Evolutionary conservation across 495 filamentous ascomycete species (phyloP).

Genomic region (Aspergillus campestris): DNA sequence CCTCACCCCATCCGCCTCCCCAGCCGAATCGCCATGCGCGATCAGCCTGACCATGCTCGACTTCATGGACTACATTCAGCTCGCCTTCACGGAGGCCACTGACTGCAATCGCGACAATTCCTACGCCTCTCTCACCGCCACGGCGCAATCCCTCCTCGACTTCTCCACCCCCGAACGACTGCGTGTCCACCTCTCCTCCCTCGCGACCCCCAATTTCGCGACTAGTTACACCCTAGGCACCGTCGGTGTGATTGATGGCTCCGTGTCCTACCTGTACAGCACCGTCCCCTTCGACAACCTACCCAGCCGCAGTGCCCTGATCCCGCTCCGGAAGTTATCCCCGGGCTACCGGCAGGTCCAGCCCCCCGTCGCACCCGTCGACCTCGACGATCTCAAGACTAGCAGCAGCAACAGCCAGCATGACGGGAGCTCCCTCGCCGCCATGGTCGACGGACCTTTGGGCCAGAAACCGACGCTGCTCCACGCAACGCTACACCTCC

Average conservation of each 20-base stretch:
- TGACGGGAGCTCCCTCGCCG: neutral
- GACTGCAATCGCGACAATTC: conserved; percentile 90
- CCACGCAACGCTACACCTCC: conserved; percentile 77
- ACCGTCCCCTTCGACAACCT: conserved; percentile 58
- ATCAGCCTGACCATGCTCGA: conserved; percentile 61
- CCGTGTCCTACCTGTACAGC: conserved; percentile 83
- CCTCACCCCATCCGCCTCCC: neutral
- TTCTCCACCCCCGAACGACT: conserved; percentile 80
- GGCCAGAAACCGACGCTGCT: conserved; percentile 56
- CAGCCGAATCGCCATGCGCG: too few species aligned
- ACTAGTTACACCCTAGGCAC: conserved; percentile 83
- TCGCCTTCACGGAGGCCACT: conserved; percentile 79
- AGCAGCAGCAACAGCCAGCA: conserved; percentile 3
- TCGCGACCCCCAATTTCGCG: conserved; percentile 83
- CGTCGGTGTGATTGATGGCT: conserved; percentile 81
- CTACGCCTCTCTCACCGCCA: conserved; percentile 80
- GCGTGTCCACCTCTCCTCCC: conserved; percentile 67
- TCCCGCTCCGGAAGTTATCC: conserved; percentile 57
- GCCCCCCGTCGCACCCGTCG: conserved; percentile 29
- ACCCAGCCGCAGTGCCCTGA: conserved; percentile 46
- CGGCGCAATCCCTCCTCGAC: conserved; percentile 74
- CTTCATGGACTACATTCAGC: conserved; percentile 97
- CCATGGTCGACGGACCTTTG: conserved; percentile 3
- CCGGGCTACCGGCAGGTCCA: conserved; percentile 61
- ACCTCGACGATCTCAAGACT: conserved; percentile 7